Evolutionary conservation across 2,329 filamentous ascomycete genomes (phyloP).

Genomic region (Cadophora luteo-olivacea): DNA sequence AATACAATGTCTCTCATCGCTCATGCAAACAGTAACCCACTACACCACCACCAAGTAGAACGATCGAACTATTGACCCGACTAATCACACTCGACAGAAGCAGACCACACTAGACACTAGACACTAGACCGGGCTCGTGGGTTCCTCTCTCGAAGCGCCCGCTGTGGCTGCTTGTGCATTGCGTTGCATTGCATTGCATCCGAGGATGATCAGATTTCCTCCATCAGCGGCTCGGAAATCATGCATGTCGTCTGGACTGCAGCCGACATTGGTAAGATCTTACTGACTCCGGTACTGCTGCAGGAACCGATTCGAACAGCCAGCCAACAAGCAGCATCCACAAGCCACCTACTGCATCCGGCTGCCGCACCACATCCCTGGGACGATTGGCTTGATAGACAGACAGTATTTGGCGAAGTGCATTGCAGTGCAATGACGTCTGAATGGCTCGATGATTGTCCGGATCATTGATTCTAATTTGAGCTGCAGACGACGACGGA

Average conservation of each 20-base stretch:
- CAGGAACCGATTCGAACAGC: conserved; percentile 12
- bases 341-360: neutral
- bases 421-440: conserved; percentile 1
- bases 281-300: neutral
- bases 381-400: neutral
- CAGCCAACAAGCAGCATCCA: neutral
- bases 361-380: neutral
- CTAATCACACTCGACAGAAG: neutral
- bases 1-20: conserved; percentile 19
- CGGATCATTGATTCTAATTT: conserved; percentile 3
- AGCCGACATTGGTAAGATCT: neutral
- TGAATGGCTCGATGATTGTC: neutral
- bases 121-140: neutral
- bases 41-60: neutral
- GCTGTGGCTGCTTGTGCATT: conserved; percentile 10
- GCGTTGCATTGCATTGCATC: conserved; percentile 13
- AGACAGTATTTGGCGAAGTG: neutral
- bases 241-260: conserved; percentile 1
- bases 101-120: neutral
- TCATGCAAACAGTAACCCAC: neutral
- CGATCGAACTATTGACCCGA: neutral
- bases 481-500: neutral
- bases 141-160: neutral
- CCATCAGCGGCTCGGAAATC: conserved; percentile 5
- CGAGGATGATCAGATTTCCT: neutral